Conservation (phyloP, 2,329 filamentous ascomycete genomes). For the Apiospora malaysiana region DNA sequence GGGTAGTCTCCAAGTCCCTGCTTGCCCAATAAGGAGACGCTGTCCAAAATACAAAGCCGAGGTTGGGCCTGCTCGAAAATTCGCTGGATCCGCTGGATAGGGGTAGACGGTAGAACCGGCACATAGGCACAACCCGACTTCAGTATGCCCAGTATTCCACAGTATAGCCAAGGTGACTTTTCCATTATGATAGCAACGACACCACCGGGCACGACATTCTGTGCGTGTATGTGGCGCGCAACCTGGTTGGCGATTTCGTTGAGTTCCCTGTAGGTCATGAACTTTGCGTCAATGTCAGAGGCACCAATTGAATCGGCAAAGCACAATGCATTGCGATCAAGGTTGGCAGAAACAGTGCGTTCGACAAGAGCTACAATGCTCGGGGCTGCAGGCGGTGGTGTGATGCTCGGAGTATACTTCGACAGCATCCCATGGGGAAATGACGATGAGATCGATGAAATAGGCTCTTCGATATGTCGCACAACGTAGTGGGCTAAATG, state of each 20-base stretch:
- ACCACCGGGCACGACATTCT: constrained; percentile 55
- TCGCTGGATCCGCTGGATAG: constrained; percentile 60
- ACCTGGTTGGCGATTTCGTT: constrained; percentile 69
- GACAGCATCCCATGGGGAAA: constrained; percentile 50
- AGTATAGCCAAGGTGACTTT: constrained; percentile 76
- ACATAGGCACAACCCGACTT: constrained; percentile 81
- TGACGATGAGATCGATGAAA: constrained; percentile 33
- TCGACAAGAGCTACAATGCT: constrained; percentile 63
- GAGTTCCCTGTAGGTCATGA: constrained; percentile 68
- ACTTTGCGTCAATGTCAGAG: constrained; percentile 42
- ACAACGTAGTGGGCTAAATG: constrained; percentile 46
- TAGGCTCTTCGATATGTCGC: constrained; percentile 32
- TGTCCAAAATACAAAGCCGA: constrained; percentile 50
- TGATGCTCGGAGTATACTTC: constrained; percentile 50
- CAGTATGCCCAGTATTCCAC: constrained; percentile 73
- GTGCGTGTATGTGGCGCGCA: constrained; percentile 58
- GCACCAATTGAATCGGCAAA: constrained; percentile 61
- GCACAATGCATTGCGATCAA: constrained; percentile 65
- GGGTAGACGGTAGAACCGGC: constrained; percentile 78
- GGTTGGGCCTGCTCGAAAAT: constrained; percentile 69
- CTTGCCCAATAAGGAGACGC: constrained; percentile 29
- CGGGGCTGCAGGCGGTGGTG: constrained; percentile 40
- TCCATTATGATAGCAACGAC: constrained; percentile 79
- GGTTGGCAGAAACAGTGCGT: constrained; percentile 49
- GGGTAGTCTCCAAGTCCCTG: constrained; percentile 27